Conservation (phyloP, 2,329 filamentous ascomycete species). For the Clonostachys solani region DNA sequence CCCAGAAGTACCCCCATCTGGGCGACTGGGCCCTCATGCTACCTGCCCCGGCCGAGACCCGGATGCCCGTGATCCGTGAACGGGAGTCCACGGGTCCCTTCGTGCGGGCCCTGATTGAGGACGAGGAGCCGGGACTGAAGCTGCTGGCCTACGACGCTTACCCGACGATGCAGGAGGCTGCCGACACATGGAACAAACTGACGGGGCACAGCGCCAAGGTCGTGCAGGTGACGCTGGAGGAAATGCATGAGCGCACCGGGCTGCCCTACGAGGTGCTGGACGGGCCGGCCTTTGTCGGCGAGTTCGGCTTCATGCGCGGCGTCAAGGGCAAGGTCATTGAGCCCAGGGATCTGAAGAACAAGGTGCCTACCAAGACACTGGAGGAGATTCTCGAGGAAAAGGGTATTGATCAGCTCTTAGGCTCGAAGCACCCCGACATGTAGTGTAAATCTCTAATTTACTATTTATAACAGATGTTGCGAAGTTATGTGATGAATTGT, state of each 20-base stretch:
- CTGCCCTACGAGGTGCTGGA: slow-evolving; percentile 31
- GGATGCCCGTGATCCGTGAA: slow-evolving; percentile 33
- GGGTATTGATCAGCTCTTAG: slow-evolving; percentile 6
- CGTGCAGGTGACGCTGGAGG: slow-evolving; percentile 17
- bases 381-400: slow-evolving; percentile 20
- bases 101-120: slow-evolving; percentile 34
- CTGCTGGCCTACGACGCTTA: slow-evolving; percentile 39
- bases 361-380: slow-evolving; percentile 17
- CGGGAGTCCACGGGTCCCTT: slow-evolving; percentile 33
- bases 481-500: too few relatives aligned
- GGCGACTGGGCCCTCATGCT: slow-evolving; percentile 21
- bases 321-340: slow-evolving; percentile 24
- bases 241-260: slow-evolving; percentile 25
- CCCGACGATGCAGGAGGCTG: slow-evolving; percentile 21
- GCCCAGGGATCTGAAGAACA: slow-evolving; percentile 28
- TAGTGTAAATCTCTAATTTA: too few relatives aligned
- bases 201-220: slow-evolving; percentile 27
- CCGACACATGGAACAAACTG: slow-evolving; percentile 25
- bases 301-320: slow-evolving; percentile 35
- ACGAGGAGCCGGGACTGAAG: slow-evolving; percentile 29
- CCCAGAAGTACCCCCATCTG: slow-evolving; percentile 9
- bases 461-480: too few relatives aligned
- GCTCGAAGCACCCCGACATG: not conserved
- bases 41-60: slow-evolving; percentile 12
- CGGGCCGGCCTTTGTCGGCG: slow-evolving; percentile 22